Base-by-base conservation (phyloP, 2,329 filamentous ascomycete species). In the Botrytis paeoniae region DNA sequence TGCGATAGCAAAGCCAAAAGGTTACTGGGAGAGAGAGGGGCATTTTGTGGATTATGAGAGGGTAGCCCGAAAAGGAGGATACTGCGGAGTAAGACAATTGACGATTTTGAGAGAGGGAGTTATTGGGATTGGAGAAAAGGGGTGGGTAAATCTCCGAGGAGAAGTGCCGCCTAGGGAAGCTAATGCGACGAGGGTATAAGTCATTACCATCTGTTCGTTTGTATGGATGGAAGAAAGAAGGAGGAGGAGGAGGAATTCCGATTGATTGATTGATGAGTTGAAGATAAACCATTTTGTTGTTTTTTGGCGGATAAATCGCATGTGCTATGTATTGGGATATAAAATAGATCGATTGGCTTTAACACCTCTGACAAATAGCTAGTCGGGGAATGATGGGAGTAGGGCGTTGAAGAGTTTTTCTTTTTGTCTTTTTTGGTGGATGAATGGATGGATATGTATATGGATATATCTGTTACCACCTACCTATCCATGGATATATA, bases 81-180 rank as follows among this genome's bases (percentile, higher is more conserved):
- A 87, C 78, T 90, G 89, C 78, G 87, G 86, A 12, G 83, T 85
- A 5, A 81, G 86, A 41, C 85, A 86, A 77, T 82, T 89, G 79
- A 84, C 85, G n/a, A 82, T 86, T 9, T 80, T 86, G 70, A 81
- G 76, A 29, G 78, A 78, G 72, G 75, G 70, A 59, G 37, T 72
- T 39, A 39, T 75, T 71, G 70, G 74, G 48, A 54, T 76, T n/a
- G 80, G 78, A 10, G 79, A 80, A 71, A 76, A 78, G 5, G 81
- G 79, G 64, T 82, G 81, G 81, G 79, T 80, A 73, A 80, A 78
- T 73, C 63, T 80, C 59, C 59, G 76, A 45, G 75, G 77, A 48
- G 75, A 77, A 72, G 72, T 80, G 8, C 79, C 79, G 18, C 78
- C 79, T 48, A 66, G 70, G 51, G 48, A 37, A 14, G 45, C 18